These are phyloP conservation scores for Aspergillus niger DNA, from an alignment of 2,329 filamentous ascomycete genomes.

Conservation along the genomic window DNA sequence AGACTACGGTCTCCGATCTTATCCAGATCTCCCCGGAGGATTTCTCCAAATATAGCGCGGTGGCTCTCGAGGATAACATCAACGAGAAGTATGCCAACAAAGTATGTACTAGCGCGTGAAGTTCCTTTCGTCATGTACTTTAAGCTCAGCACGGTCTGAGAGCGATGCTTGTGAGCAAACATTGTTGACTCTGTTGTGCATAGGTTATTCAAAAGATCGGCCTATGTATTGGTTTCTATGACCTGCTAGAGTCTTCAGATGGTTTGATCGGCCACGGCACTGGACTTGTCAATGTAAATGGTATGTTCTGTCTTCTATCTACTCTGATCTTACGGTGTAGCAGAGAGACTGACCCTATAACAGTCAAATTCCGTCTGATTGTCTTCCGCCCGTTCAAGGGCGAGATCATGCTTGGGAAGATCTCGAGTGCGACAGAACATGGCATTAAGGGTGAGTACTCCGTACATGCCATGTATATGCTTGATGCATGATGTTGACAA, in stretches of 20 bases:
- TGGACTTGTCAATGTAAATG: conserved; percentile 91
- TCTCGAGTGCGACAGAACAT: conserved; percentile 70
- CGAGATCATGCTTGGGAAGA: conserved; percentile 83
- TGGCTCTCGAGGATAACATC: conserved; percentile 93
- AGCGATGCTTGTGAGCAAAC: background rate
- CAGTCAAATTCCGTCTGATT: conserved; percentile 88
- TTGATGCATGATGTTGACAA: conserved; percentile 16
- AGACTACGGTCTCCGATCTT: conserved; percentile 93
- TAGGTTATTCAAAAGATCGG: conserved; percentile 90
- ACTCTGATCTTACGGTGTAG: background rate
- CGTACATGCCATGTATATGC: background rate
- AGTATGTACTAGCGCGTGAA: conserved; percentile 45
- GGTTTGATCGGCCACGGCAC: conserved; percentile 91
- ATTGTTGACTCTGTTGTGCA: conserved; percentile 1
- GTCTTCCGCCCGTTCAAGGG: conserved; percentile 96
- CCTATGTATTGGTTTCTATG: conserved; percentile 90
- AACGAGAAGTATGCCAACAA: conserved; percentile 97
- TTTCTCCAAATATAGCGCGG: conserved; percentile 75
- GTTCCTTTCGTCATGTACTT: background rate
- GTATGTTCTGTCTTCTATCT: conserved; percentile 48
- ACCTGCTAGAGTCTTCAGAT: conserved; percentile 85
- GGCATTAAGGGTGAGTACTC: conserved; percentile 67
- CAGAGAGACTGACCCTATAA: conserved; percentile 1
- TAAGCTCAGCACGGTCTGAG: background rate
- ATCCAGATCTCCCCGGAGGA: conserved; percentile 90